Base-by-base conservation (phyloP, 2,329 filamentous ascomycete genomes). In the Iodosphaeria phyllophila region DNA sequence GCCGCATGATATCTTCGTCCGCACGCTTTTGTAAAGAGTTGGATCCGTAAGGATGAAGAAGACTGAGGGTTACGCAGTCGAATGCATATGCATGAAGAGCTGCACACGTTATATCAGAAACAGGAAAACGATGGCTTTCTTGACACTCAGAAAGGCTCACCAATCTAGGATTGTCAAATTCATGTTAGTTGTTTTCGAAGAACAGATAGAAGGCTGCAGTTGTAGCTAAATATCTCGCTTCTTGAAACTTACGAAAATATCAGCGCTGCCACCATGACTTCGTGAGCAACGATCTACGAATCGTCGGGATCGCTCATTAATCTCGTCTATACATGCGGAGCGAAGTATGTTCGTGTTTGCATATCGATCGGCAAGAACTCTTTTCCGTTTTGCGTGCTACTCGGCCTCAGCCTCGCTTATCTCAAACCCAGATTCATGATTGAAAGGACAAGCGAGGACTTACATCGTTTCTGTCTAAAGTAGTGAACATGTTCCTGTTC, bases 1-100 rank as follows among this genome's bases (percentile, higher is more conserved):
- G 67, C 28, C 66, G 58, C 72, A 78, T 75, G 43, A 78, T 62
- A 9, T 61, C 54, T 32, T 68, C 61, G 28, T 77, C 68, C n/a
- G 56, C 41, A 16, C 48, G 35, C 11, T 56, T 47, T 16, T 59
- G 51, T 2, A 77, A 52, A 6, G 70, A 73, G 30, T 70, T 54
- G 2, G 66, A 64, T 2, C 71, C 72, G 29, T 66, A 56, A 0
- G 71, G 70, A 27, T 73, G 66, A 38, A 78, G 74, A n/a, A 78
- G 54, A 34, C 75, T 70, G 36, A 74, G 66, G 1, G 70, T 73
- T 15, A 69, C 60, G 35, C 72, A 74, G 38, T 78, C 73, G 26
- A 75, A 66, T 1, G 73, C 72, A 40, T 73, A 78, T 14, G 71
- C 61, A 32, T 78, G 73, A 2, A 77, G 50, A 13, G 46, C 51